Conservation (phyloP, 2,329 filamentous ascomycete species). For the Juglanconis sp. region DNA sequence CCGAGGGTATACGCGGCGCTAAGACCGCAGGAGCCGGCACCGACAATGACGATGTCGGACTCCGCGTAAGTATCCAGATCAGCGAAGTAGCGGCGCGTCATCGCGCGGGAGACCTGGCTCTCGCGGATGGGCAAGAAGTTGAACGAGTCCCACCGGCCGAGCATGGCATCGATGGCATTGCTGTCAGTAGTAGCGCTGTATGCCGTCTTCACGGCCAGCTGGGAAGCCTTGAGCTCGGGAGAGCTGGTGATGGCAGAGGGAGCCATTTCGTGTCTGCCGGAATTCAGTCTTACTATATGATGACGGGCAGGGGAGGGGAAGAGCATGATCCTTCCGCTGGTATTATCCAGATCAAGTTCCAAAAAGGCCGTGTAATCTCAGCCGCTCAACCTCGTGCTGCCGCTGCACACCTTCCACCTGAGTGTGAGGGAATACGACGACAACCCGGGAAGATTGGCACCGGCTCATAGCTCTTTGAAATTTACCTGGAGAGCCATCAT, state of each 20-base stretch:
- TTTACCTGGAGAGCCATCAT: slow-evolving; percentile 30
- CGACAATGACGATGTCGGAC: slow-evolving; percentile 90
- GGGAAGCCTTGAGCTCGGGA: slow-evolving; percentile 40
- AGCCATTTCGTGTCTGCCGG: slow-evolving; percentile 60
- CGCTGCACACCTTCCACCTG: background rate
- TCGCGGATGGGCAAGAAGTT: slow-evolving; percentile 84
- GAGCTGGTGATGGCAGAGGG: slow-evolving; percentile 65
- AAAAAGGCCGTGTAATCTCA: slow-evolving; percentile 36
- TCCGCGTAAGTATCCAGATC: slow-evolving; percentile 88
- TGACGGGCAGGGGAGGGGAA: slow-evolving; percentile 37
- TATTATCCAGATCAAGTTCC: slow-evolving; percentile 32
- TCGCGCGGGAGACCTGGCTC: slow-evolving; percentile 86
- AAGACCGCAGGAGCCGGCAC: slow-evolving; percentile 84
- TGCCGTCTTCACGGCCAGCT: slow-evolving; percentile 37
- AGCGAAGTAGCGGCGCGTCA: slow-evolving; percentile 89
- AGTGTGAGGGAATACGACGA: background rate
- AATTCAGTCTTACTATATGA: slow-evolving; percentile 37
- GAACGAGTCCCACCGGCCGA: slow-evolving; percentile 78
- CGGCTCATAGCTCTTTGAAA: slow-evolving; percentile 33
- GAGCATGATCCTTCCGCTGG: slow-evolving; percentile 96
- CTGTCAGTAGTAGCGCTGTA: slow-evolving; percentile 34
- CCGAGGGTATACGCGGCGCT: slow-evolving; percentile 81
- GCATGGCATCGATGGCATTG: slow-evolving; percentile 61
- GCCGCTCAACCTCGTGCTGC: slow-evolving; percentile 22
- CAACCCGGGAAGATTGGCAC: slow-evolving; percentile 26